These are phyloP conservation scores for Stevia rebaudiana DNA, from an alignment of 140 eudicot species.

Conservation along the genomic window DNA sequence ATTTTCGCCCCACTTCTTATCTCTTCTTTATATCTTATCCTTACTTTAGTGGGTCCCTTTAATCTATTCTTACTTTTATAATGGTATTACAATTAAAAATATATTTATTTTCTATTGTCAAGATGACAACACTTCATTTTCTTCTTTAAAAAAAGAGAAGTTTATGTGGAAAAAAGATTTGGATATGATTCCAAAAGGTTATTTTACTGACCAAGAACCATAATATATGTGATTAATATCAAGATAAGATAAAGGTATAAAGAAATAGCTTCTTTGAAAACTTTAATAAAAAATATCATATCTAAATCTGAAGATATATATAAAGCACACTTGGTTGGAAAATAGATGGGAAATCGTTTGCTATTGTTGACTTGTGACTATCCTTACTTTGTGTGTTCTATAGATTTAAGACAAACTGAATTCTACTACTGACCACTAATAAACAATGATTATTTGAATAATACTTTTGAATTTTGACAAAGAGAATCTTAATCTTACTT, in stretches of 20 bases:
- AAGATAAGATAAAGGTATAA: neutral
- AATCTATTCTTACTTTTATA: neutral
- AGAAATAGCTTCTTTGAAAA: neutral
- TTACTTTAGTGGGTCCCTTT: constrained; percentile 26
- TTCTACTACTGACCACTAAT: too few relatives aligned
- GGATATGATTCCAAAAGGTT: neutral
- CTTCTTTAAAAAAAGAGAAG: too few relatives aligned
- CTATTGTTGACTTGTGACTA: neutral
- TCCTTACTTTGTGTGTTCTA: too few relatives aligned
- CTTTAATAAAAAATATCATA: too few relatives aligned
- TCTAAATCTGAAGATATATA: too few relatives aligned
- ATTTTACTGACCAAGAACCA: neutral
- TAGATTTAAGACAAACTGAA: too few relatives aligned
- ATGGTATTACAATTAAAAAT: neutral
- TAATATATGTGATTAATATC: neutral
- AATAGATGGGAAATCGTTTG: neutral
- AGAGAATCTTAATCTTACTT: too few relatives aligned
- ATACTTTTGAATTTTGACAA: too few relatives aligned
- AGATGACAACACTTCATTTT: too few relatives aligned
- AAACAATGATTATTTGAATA: too few relatives aligned
- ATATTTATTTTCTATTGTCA: neutral
- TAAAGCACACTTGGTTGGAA: constrained; percentile 12
- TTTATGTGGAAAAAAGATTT: too few relatives aligned
- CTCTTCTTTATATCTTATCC: constrained; percentile 24
- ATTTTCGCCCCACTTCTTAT: constrained; percentile 24